Conservation (phyloP, 768 basidiomycete genomes). For the Cubamyces lactineus region DNA sequence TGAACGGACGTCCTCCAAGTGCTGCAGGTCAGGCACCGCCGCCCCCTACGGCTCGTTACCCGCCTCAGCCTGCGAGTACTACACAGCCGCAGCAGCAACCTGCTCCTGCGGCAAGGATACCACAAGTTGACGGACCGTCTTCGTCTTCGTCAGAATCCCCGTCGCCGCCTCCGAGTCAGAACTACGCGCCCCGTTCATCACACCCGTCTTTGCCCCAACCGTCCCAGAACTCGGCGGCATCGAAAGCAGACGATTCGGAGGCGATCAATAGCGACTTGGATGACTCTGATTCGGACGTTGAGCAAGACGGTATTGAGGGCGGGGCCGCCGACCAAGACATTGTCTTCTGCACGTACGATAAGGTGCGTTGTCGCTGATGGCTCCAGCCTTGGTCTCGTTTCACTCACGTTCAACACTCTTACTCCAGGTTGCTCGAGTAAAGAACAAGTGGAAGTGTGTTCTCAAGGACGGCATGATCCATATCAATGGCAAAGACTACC, state of each 20-base stretch:
- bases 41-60: conserved; percentile 30
- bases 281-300: conserved; percentile 88
- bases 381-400: neutral
- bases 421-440: conserved; percentile 91
- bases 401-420: conserved; percentile 1
- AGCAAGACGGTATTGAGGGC: conserved; percentile 82
- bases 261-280: conserved; percentile 97
- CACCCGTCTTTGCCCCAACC: conserved; percentile 80
- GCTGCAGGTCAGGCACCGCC: conserved; percentile 20
- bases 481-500: conserved; percentile 95
- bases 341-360: conserved; percentile 98
- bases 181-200: conserved; percentile 68
- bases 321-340: conserved; percentile 78
- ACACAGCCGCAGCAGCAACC: neutral
- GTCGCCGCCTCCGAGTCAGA: conserved; percentile 62
- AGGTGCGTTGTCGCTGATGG: conserved; percentile 53
- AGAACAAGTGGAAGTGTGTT: conserved; percentile 99
- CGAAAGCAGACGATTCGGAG: conserved; percentile 62
- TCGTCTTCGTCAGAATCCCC: conserved; percentile 70
- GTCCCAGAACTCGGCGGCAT: conserved; percentile 41
- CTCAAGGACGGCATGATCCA: conserved; percentile 98
- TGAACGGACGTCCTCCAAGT: conserved; percentile 20
- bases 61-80: conserved; percentile 4
- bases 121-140: conserved; percentile 80
- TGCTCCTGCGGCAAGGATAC: conserved; percentile 46